A percentile compares a stretch with the other conserved stretches of the same genome.
These are phyloP conservation scores for Podospora pseudocomata DNA, from an alignment of 495 filamentous ascomycete genomes.

Conservation along the genomic window DNA sequence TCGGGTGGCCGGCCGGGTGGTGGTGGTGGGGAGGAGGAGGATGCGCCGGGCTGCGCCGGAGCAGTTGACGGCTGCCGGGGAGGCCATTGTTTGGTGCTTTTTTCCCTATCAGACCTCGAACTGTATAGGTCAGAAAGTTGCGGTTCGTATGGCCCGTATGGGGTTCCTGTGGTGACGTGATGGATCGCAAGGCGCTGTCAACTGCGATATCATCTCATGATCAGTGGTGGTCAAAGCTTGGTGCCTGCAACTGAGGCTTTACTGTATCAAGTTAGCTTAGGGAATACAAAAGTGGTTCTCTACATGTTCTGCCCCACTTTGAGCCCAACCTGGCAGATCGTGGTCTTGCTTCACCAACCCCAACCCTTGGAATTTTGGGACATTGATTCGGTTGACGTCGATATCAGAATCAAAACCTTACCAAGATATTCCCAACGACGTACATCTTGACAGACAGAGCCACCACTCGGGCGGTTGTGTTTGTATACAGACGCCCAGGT, in stretches of 20 bases:
- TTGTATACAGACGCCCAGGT: background rate
- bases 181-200: background rate
- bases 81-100: background rate
- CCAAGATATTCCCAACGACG: background rate
- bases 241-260: background rate
- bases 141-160: background rate
- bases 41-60: constrained; percentile 16
- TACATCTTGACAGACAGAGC: too few species aligned
- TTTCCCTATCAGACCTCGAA: background rate
- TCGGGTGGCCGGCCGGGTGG: background rate
- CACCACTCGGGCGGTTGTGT: background rate
- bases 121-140: background rate
- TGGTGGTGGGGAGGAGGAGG: constrained; percentile 11
- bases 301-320: background rate
- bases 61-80: background rate
- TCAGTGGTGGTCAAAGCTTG: background rate
- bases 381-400: background rate
- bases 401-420: background rate
- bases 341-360: background rate
- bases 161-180: background rate
- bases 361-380: background rate
- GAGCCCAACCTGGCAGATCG: background rate
- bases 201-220: background rate
- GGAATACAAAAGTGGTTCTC: background rate
- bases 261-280: constrained; percentile 10